Percentiles rank a stretch among this genome's conserved stretches.
Conservation (phyloP, 768 basidiomycete species). For the Phanerochaete carnosa region DNA sequence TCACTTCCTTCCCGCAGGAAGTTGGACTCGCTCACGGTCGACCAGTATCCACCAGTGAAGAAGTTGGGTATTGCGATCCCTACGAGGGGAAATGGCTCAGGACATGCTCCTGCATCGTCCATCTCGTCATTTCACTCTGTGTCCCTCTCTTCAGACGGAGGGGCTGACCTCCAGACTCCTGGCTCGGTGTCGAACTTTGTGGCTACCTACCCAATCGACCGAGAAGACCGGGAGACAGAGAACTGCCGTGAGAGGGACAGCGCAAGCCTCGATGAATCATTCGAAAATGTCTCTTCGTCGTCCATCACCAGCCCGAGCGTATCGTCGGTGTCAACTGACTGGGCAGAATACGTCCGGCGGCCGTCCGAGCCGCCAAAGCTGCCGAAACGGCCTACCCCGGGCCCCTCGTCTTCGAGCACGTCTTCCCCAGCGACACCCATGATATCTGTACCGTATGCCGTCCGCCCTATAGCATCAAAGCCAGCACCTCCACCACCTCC, state of each 20-base stretch:
- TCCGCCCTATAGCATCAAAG: slow-evolving; percentile 4
- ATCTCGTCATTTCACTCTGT: slow-evolving; percentile 84
- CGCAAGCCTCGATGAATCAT: slow-evolving; percentile 66
- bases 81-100: slow-evolving; percentile 27
- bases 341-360: slow-evolving; percentile 16
- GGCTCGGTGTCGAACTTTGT: slow-evolving; percentile 19
- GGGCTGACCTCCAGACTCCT: slow-evolving; percentile 24
- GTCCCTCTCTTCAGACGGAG: slow-evolving; percentile 67
- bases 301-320: slow-evolving; percentile 53
- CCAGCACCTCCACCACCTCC: slow-evolving; percentile 22
- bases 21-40: slow-evolving; percentile 51
- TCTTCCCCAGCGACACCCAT: neutral
- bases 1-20: slow-evolving; percentile 18
- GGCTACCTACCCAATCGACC: slow-evolving; percentile 44
- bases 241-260: slow-evolving; percentile 40
- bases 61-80: slow-evolving; percentile 34
- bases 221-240: slow-evolving; percentile 15
- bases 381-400: slow-evolving; percentile 23
- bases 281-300: slow-evolving; percentile 61
- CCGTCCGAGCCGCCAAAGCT: slow-evolving; percentile 27
- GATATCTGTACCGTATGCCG: slow-evolving; percentile 6
- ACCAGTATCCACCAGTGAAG: slow-evolving; percentile 50
- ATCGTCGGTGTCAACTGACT: slow-evolving; percentile 31
- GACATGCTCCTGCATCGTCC: slow-evolving; percentile 64
- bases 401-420: neutral